A percentile compares a stretch with the other conserved stretches of the same genome.
These are phyloP conservation scores for Alternaria brassicicola DNA, from an alignment of 2,329 filamentous ascomycete species.

Conservation along the genomic window DNA sequence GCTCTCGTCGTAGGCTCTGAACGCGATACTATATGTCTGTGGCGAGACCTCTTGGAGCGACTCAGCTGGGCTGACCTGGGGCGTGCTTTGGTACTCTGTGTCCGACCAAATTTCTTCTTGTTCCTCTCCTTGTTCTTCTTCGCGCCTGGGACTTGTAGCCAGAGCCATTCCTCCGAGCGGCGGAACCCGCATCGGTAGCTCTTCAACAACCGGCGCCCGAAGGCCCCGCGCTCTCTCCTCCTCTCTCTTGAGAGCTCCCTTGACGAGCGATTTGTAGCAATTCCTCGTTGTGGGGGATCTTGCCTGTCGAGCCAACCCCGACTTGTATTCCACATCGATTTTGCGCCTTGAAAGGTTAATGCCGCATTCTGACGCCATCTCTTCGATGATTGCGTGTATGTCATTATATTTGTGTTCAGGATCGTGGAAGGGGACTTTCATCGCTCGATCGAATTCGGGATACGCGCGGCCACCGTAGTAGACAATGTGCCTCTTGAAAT, in stretches of 20 bases:
- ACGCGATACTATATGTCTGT: not conserved
- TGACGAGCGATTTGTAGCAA: not conserved
- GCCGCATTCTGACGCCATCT: not conserved
- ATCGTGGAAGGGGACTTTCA: slow-evolving; percentile 14
- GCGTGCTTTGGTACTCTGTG: not conserved
- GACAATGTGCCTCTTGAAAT: slow-evolving; percentile 16
- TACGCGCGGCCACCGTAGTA: slow-evolving; percentile 11
- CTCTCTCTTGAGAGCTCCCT: not conserved
- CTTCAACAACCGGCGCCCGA: not conserved
- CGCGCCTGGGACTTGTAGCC: fast-evolving
- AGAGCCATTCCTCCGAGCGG: not conserved
- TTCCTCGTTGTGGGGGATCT: slow-evolving; percentile 8
- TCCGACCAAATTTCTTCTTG: not conserved
- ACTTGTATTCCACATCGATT: not conserved
- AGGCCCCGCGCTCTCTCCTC: not conserved
- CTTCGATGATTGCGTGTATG: slow-evolving; percentile 8
- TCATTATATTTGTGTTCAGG: slow-evolving; percentile 7
- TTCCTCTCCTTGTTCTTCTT: too few relatives aligned
- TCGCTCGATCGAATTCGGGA: not conserved
- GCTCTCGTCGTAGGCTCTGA: slow-evolving; percentile 14
- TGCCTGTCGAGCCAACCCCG: slow-evolving; percentile 6
- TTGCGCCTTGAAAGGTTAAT: slow-evolving; percentile 2
- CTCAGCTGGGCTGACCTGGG: not conserved
- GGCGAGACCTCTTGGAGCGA: not conserved
- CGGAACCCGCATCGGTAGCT: fast-evolving